Evolutionary conservation across 441 rosid species (phyloP).

Genomic region (Iberis amara): DNA sequence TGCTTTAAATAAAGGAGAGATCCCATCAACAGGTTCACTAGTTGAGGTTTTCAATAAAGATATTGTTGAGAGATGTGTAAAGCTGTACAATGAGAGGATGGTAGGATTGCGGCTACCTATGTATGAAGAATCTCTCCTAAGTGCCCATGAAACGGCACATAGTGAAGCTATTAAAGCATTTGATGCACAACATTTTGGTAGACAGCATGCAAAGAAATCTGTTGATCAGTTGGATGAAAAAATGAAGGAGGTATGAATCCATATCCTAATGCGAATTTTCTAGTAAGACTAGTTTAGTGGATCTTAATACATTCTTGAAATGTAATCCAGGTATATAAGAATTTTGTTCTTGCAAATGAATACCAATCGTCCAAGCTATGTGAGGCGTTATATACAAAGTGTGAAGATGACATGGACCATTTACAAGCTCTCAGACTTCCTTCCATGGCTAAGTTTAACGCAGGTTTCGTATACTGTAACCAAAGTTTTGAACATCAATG

Average conservation of each 20-base stretch:
- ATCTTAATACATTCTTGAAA: constrained; percentile 25
- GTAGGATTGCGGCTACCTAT: constrained; percentile 60
- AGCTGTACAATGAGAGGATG: constrained; percentile 67
- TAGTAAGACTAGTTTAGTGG: constrained; percentile 20
- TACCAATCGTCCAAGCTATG: constrained; percentile 84
- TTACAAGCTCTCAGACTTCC: constrained; percentile 96
- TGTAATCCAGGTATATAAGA: constrained; percentile 56
- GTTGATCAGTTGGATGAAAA: constrained; percentile 69
- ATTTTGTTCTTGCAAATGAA: constrained; percentile 64
- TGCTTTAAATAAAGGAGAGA: constrained; percentile 97
- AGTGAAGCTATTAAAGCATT: constrained; percentile 56
- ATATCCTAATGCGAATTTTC: background rate
- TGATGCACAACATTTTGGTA: constrained; percentile 91
- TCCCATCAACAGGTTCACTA: constrained; percentile 96
- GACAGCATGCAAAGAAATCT: constrained; percentile 83
- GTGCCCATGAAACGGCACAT: constrained; percentile 57
- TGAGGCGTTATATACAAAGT: constrained; percentile 64
- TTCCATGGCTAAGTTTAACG: constrained; percentile 97
- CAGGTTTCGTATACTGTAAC: constrained; percentile 87
- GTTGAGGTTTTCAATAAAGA: constrained; percentile 95
- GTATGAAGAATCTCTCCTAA: constrained; percentile 54
- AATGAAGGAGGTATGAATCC: constrained; percentile 61
- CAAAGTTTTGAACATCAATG: constrained; percentile 77
- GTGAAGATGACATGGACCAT: constrained; percentile 97
- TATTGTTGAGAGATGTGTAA: constrained; percentile 79